Conservation (phyloP, 2,329 filamentous ascomycete species). For the Alternaria burnsii region DNA sequence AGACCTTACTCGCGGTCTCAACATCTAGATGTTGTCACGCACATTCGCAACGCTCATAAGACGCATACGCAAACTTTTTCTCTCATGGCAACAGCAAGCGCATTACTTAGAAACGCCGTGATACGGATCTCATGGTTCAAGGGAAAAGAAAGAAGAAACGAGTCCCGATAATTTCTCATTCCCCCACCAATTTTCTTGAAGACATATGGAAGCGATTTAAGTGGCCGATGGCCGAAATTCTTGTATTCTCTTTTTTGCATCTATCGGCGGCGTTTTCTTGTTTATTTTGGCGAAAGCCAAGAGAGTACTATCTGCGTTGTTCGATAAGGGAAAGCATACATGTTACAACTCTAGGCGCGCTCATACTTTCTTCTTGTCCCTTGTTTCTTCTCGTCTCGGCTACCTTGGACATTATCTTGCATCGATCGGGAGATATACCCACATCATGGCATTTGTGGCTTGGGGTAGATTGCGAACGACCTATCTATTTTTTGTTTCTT, state of each 20-base stretch:
- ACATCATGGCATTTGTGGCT: conserved; percentile 1
- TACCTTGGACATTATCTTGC: not conserved
- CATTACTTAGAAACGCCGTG: conserved; percentile 9
- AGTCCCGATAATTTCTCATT: conserved; percentile 2
- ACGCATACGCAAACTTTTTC: conserved; percentile 7
- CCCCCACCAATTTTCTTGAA: conserved; percentile 2
- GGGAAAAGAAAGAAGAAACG: conserved; percentile 8
- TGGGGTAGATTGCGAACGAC: not conserved
- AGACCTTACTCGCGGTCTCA: conserved; percentile 38
- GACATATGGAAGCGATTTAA: conserved; percentile 22
- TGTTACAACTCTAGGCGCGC: not conserved
- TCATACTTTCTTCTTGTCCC: not conserved
- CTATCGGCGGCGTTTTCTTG: conserved; percentile 14
- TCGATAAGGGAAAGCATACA: conserved; percentile 16
- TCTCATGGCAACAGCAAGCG: conserved; percentile 5
- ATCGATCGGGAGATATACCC: conserved; percentile 6
- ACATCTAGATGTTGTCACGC: conserved; percentile 25
- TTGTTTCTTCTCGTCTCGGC: not conserved
- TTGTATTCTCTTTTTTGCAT: conserved; percentile 10
- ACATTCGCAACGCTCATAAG: conserved; percentile 10
- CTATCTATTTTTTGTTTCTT: not conserved
- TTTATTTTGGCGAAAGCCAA: not conserved
- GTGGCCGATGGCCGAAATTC: conserved; percentile 8
- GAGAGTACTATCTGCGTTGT: not conserved
- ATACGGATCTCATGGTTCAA: conserved; percentile 15